These are phyloP conservation scores for Chrysoporthe austroafricana DNA, from an alignment of 2,329 filamentous ascomycete genomes.

Conservation along the genomic window DNA sequence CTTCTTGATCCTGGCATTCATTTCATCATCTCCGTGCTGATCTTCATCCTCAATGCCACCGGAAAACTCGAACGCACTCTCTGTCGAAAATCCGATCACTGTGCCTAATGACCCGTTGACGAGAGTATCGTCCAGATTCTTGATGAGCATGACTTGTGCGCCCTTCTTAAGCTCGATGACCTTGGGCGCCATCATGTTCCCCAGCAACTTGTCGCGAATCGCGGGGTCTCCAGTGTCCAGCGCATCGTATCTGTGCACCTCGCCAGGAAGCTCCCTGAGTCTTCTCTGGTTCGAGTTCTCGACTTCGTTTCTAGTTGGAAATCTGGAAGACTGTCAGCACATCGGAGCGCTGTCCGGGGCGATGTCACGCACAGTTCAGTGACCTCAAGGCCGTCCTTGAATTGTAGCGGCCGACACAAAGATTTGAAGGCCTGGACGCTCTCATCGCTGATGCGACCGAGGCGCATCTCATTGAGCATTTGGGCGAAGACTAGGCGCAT, in stretches of 20 bases:
- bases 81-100: conserved; percentile 75
- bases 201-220: conserved; percentile 75
- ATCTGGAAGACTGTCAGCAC: conserved; percentile 49
- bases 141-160: conserved; percentile 99
- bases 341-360: conserved; percentile 9
- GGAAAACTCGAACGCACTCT: conserved; percentile 44
- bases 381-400: conserved; percentile 75
- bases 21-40: conserved; percentile 29
- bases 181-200: conserved; percentile 92
- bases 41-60: conserved; percentile 45
- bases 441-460: conserved; percentile 77
- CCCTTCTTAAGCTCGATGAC: conserved; percentile 82
- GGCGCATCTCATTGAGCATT: conserved; percentile 98
- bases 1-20: conserved; percentile 52
- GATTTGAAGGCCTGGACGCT: conserved; percentile 78
- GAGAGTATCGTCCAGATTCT: conserved; percentile 91
- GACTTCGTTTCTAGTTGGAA: conserved; percentile 88
- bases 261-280: conserved; percentile 72
- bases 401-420: conserved; percentile 71
- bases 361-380: conserved; percentile 73
- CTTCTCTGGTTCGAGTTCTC: conserved; percentile 81
- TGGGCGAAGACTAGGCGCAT: conserved; percentile 70
- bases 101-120: conserved; percentile 95
- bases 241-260: conserved; percentile 70
- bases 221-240: conserved; percentile 74